phyloP scores from a whole-genome alignment of 1,139 yeast genomes.

The Spathaspora sp. region DNA sequence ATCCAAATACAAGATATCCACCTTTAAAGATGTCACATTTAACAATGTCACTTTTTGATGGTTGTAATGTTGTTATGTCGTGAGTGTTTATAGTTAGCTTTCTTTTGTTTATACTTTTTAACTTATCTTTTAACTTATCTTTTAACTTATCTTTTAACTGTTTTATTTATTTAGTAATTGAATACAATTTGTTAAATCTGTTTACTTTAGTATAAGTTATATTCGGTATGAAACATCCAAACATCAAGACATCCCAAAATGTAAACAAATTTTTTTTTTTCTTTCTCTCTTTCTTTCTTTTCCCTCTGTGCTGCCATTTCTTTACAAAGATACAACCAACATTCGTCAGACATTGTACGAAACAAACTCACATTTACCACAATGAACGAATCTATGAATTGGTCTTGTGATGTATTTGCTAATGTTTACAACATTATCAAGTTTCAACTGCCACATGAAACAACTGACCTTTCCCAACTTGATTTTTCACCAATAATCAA shows the following conservation, averaged over 20 bases:
- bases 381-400: conserved; percentile 17
- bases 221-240: conserved; percentile 4
- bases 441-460: conserved; percentile 15
- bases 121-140: background rate
- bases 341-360: background rate
- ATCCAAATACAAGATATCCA: conserved; percentile 25
- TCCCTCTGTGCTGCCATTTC: background rate
- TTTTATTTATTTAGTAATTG: background rate
- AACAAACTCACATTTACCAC: background rate
- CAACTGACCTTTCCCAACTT: conserved; percentile 25
- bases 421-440: conserved; percentile 39
- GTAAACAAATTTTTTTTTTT: conserved; percentile 3
- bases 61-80: conserved; percentile 19
- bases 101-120: background rate
- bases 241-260: background rate
- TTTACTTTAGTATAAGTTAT: too few species aligned
- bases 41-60: conserved; percentile 31
- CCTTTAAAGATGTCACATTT: conserved; percentile 35
- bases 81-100: background rate
- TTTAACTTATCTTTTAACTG: background rate
- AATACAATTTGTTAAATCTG: too few species aligned
- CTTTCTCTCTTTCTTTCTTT: background rate
- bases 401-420: conserved; percentile 36
- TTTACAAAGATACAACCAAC: conserved; percentile 7
- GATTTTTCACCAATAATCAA: conserved; percentile 26